Evolutionary conservation across 306 rosid species (phyloP).

Genomic region (Rosa chinensis): DNA sequence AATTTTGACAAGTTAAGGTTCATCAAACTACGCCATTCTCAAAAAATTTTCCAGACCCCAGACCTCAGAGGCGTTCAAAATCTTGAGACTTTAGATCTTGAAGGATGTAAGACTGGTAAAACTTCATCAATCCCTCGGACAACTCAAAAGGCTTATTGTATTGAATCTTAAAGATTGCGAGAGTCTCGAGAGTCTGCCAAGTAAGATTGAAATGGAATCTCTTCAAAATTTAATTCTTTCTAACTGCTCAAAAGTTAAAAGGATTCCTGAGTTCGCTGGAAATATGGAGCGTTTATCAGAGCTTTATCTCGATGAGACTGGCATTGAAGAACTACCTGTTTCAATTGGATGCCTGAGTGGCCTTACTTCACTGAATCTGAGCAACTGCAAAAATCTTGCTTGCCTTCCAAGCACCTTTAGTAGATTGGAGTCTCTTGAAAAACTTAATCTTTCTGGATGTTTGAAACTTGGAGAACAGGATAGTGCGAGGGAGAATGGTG

Average conservation of each 20-base stretch:
- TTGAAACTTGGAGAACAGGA: neutral
- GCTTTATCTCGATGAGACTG: neutral
- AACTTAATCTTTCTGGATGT: constrained; percentile 3
- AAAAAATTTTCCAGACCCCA: neutral
- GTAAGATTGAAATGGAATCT: neutral
- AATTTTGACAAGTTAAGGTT: neutral
- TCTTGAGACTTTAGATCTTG: neutral
- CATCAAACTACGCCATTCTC: neutral
- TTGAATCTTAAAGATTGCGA: neutral
- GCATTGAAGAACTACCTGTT: neutral
- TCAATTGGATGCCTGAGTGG: neutral
- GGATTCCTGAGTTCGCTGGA: neutral
- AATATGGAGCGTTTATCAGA: neutral
- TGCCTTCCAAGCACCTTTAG: constrained; percentile 3
- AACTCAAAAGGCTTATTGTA: neutral
- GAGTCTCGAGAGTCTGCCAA: neutral
- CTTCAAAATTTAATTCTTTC: neutral
- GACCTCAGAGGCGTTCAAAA: neutral
- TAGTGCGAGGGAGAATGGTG: too few relatives aligned
- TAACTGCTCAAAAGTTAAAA: neutral
- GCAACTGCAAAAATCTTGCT: neutral
- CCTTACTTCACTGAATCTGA: neutral
- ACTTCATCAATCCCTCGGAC: neutral
- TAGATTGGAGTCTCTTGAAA: neutral
- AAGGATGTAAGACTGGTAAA: neutral